These are phyloP conservation scores for Geum urbanum DNA, from an alignment of 306 rosid genomes.

Conservation along the genomic window DNA sequence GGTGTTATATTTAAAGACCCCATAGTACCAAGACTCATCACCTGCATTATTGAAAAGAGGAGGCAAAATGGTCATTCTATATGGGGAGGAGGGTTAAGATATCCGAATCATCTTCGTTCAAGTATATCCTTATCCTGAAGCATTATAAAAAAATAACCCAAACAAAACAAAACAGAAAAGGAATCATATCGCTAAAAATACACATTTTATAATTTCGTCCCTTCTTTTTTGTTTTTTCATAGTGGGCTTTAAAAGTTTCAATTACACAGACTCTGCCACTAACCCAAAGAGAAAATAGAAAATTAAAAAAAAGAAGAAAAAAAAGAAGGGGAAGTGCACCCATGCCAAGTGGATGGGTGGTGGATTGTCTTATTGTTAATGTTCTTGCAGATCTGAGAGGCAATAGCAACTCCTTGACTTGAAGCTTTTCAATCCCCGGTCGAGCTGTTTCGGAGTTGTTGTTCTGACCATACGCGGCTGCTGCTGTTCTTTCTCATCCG, in stretches of 20 bases:
- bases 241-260: constrained; percentile 12
- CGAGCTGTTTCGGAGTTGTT: constrained; percentile 15
- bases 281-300: neutral
- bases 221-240: neutral
- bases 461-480: constrained; percentile 26
- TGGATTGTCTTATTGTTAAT: constrained; percentile 23
- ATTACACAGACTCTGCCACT: constrained; percentile 6
- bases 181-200: neutral
- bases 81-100: neutral
- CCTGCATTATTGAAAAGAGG: constrained; percentile 1
- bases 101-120: constrained; percentile 5
- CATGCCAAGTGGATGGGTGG: constrained; percentile 12
- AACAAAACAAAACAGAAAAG: neutral
- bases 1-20: neutral
- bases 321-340: neutral
- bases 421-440: constrained; percentile 49
- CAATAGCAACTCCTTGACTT: constrained; percentile 67
- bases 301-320: neutral
- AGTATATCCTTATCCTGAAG: constrained; percentile 5
- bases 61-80: neutral
- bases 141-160: constrained; percentile 1
- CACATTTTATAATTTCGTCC: neutral
- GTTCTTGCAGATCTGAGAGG: constrained; percentile 78
- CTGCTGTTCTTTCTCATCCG: constrained; percentile 6
- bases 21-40: neutral